Percentiles rank a stretch among this genome's conserved stretches.
Evolutionary conservation across 2,329 filamentous ascomycete genomes (phyloP).

Genomic region (Diaporthe sp.): DNA sequence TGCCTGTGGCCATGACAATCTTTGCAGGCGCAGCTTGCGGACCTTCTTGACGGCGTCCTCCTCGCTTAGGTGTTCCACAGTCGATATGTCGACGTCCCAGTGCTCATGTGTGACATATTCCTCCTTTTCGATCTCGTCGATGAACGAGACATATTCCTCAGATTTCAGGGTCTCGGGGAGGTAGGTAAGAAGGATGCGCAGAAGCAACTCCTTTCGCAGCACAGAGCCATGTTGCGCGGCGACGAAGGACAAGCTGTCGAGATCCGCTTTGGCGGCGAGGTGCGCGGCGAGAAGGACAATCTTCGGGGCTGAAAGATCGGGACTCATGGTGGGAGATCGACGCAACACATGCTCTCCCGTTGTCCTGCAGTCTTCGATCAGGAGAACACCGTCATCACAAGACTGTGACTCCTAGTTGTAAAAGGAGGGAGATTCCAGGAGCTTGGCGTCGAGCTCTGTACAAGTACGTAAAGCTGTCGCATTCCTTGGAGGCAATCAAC

Average conservation of each 20-base stretch:
- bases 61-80: constrained; percentile 71
- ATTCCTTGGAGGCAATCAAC: constrained; percentile 18
- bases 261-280: constrained; percentile 75
- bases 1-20: constrained; percentile 65
- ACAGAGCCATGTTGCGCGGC: constrained; percentile 68
- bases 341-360: constrained; percentile 38
- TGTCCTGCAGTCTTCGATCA: constrained; percentile 8
- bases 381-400: constrained; percentile 10
- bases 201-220: constrained; percentile 73
- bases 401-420: neutral
- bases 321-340: constrained; percentile 52
- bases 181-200: constrained; percentile 82
- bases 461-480: constrained; percentile 18
- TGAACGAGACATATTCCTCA: constrained; percentile 70
- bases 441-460: constrained; percentile 26
- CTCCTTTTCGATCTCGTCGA: constrained; percentile 68
- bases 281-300: constrained; percentile 80
- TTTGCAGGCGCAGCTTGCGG: constrained; percentile 73
- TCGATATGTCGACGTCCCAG: constrained; percentile 66
- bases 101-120: constrained; percentile 57
- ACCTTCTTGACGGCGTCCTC: constrained; percentile 74
- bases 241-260: constrained; percentile 73
- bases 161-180: constrained; percentile 80
- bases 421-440: constrained; percentile 7
- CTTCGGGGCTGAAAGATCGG: constrained; percentile 73